Evolutionary conservation across 2,329 filamentous ascomycete genomes (phyloP).

Genomic region (Teratosphaeria viscida): DNA sequence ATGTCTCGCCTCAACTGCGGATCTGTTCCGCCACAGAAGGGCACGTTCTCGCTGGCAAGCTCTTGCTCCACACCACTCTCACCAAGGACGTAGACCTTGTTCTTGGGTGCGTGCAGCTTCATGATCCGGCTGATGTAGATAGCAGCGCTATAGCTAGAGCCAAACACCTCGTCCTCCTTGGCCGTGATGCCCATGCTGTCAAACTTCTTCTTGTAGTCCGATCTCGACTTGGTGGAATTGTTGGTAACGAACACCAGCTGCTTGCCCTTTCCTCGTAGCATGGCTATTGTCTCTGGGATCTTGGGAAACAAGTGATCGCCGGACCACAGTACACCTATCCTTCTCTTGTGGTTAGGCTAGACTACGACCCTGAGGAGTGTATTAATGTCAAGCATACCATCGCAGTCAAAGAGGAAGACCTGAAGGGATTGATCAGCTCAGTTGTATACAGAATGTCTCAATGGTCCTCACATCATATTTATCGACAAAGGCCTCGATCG

Average conservation of each 20-base stretch:
- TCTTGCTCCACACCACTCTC: slow-evolving; percentile 88
- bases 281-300: slow-evolving; percentile 71
- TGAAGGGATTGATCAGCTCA: slow-evolving; percentile 28
- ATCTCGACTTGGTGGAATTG: slow-evolving; percentile 93
- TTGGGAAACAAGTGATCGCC: slow-evolving; percentile 82
- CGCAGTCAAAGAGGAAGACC: slow-evolving; percentile 93
- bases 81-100: slow-evolving; percentile 90
- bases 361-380: neutral
- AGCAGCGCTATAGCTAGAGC: slow-evolving; percentile 86
- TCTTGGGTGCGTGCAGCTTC: slow-evolving; percentile 63
- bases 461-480: slow-evolving; percentile 65
- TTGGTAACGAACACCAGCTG: slow-evolving; percentile 94
- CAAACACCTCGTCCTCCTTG: slow-evolving; percentile 83
- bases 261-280: slow-evolving; percentile 79
- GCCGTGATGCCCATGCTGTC: slow-evolving; percentile 68
- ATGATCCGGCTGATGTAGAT: slow-evolving; percentile 95
- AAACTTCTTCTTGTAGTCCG: slow-evolving; percentile 89
- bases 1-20: slow-evolving; percentile 66
- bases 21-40: slow-evolving; percentile 81
- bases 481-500: slow-evolving; percentile 73
- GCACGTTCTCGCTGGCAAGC: slow-evolving; percentile 65
- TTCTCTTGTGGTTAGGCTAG: slow-evolving; percentile 17
- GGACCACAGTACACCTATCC: slow-evolving; percentile 86
- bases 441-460: slow-evolving; percentile 8
- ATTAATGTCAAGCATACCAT: slow-evolving; percentile 52